Percentiles rank a stretch among this genome's conserved stretches.
phyloP scores from a whole-genome alignment of 495 filamentous ascomycete species.

The Pseudoneurospora amorphoporcata region DNA sequence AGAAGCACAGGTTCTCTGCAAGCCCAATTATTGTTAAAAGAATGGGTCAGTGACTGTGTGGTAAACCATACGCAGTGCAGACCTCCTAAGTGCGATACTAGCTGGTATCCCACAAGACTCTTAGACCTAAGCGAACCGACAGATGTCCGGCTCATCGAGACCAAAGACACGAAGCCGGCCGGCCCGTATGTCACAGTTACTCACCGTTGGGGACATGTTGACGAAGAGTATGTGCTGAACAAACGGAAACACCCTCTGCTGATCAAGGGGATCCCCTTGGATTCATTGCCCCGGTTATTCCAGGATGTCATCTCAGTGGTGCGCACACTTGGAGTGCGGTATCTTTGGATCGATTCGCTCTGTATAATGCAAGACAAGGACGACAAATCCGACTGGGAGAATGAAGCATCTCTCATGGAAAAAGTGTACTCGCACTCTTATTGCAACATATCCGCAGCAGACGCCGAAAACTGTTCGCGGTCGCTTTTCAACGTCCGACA shows the following conservation, averaged over 20 bases:
- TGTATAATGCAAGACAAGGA: not conserved
- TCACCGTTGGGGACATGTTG: not conserved
- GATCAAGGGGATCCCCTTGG: not conserved
- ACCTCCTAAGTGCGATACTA: not conserved
- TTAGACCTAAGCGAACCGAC: not conserved
- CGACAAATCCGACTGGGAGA: not conserved
- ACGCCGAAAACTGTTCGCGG: not conserved
- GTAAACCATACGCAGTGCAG: not conserved
- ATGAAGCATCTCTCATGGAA: not conserved
- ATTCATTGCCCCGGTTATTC: not conserved
- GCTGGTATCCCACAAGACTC: not conserved
- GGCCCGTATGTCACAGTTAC: not conserved
- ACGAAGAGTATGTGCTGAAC: not conserved
- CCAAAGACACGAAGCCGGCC: not conserved
- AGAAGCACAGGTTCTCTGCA: not conserved
- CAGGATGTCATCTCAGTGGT: not conserved
- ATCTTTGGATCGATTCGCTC: not conserved
- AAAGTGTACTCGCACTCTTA: not conserved
- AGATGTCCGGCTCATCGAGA: not conserved
- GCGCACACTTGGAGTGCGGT: not conserved
- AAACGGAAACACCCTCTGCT: not conserved
- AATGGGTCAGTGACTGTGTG: not conserved
- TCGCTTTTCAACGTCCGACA: not conserved
- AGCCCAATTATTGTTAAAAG: too few species aligned
- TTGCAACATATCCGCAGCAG: conserved; percentile 2